A percentile compares a stretch with the other conserved stretches of the same genome.
phyloP scores from a whole-genome alignment of 78 protist genomes.

The Protostelium mycophagum region DNA sequence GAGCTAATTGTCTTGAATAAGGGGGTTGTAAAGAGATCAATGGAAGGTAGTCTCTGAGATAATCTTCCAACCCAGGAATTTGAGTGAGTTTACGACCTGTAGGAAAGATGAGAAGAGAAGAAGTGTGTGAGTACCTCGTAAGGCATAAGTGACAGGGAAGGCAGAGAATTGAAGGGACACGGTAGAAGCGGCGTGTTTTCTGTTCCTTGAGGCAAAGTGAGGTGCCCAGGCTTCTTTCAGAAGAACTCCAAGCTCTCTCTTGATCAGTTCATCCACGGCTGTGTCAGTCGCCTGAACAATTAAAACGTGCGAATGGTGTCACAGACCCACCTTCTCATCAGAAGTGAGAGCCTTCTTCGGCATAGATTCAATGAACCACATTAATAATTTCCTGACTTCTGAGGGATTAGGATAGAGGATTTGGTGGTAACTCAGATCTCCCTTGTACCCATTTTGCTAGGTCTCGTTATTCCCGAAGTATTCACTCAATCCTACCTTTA shows the following conservation, averaged over 20 bases:
- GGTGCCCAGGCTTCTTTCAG: slow-evolving; percentile 59
- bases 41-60: slow-evolving; percentile 20
- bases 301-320: no score
- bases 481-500: slow-evolving; percentile 4
- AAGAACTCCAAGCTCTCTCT: slow-evolving; percentile 9
- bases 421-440: slow-evolving; percentile 56
- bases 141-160: slow-evolving; percentile 45
- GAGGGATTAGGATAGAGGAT: slow-evolving; percentile 59
- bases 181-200: slow-evolving; percentile 1
- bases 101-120: slow-evolving; percentile 14
- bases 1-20: slow-evolving; percentile 41
- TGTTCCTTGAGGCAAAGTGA: slow-evolving; percentile 12
- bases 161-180: slow-evolving; percentile 39
- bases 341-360: slow-evolving; percentile 23
- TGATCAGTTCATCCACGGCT: slow-evolving; percentile 30
- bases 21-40: slow-evolving; percentile 41
- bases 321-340: slow-evolving; percentile 2
- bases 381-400: slow-evolving; percentile 46
- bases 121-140: slow-evolving; percentile 4
- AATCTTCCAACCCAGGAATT: slow-evolving; percentile 50
- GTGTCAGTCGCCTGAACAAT: not conserved
- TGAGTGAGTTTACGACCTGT: slow-evolving; percentile 34
- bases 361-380: slow-evolving; percentile 44
- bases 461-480: not conserved
- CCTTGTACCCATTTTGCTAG: slow-evolving; percentile 49